Percentiles rank a stretch among this genome's conserved stretches.
Evolutionary conservation across 2,329 filamentous ascomycete genomes (phyloP).

Genomic region (Monilinia polystroma): DNA sequence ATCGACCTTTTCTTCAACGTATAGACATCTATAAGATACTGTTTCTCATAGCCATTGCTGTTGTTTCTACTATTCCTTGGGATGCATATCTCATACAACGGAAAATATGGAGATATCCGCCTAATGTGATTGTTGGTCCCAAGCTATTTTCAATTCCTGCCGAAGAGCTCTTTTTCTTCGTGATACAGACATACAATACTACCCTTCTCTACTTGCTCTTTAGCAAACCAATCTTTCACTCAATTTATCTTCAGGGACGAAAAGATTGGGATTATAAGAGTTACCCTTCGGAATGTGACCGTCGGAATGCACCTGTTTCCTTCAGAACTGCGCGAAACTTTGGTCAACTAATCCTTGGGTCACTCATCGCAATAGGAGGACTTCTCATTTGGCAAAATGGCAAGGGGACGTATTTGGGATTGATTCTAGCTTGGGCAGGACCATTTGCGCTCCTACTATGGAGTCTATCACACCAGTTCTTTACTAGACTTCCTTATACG

Average conservation of each 20-base stretch:
- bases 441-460: conserved; percentile 65
- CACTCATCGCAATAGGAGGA: conserved; percentile 47
- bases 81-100: conserved; percentile 71
- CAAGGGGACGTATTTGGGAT: conserved; percentile 62
- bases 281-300: conserved; percentile 44
- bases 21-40: conserved; percentile 62
- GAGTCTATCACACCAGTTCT: conserved; percentile 62
- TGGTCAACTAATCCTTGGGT: conserved; percentile 52
- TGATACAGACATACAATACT: conserved; percentile 74
- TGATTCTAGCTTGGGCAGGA: conserved; percentile 68
- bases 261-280: conserved; percentile 25
- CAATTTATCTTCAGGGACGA: conserved; percentile 47
- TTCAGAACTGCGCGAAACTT: conserved; percentile 40
- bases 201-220: conserved; percentile 65
- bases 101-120: conserved; percentile 69
- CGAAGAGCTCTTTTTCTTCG: conserved; percentile 76
- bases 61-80: conserved; percentile 70
- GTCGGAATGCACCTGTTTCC: not conserved
- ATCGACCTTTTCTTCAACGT: conserved; percentile 59
- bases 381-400: conserved; percentile 47
- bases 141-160: conserved; percentile 63
- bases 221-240: conserved; percentile 62
- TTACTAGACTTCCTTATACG: conserved; percentile 57
- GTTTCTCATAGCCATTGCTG: conserved; percentile 62
- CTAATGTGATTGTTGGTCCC: conserved; percentile 60